Base-by-base conservation (phyloP, 768 basidiomycete species). In the Boletus rubropictus region DNA sequence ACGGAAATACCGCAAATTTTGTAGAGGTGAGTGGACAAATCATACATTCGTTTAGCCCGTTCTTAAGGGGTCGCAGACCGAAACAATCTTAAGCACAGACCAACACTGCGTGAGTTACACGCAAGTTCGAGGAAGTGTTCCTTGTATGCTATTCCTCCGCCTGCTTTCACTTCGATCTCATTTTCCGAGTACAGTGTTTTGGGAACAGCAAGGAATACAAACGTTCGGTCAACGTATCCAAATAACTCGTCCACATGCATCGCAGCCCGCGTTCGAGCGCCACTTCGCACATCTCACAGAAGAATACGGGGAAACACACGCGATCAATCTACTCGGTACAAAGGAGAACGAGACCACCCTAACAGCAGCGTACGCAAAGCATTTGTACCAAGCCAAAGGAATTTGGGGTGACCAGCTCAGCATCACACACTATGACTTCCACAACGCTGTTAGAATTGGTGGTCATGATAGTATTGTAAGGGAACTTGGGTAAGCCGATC, bases 171-270 rank as follows among this genome's bases (percentile, higher is more conserved):
- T 40, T 31, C 27, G 44, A 42, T 53, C 50, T 57, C 54, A 47
- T 18, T 47, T 37, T 37, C 29, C 37, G 44, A 46, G 38, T n/a
- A n/a, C 60, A 93, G 92, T 98, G 49, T 99, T 99, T 64, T 99
- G 96, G 96, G 95, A 98, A 64, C 95, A 99, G 60, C 92, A 95
- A 68, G 93, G 91, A 22, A 65, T 94, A 33, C 91, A 94, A 61
- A 94, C 95, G 0, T 93, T 99, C 60, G 89, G 92, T 31, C 92
- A 91, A 54, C 81, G 82, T 46, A 91, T 99, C 34, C 93, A 97
- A 62, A 90, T 99, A 51, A 94, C 92, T 11, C 84, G 94, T 11
- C 95, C 96, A 1, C 86, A 90, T 56, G 91, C 93, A 3, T 94
- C 94, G 1, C 95, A 98, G 56, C 94, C 94, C 7, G 96, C 96